phyloP scores from a whole-genome alignment of 176 grass and related monocot species.

The Phyllostachys edulis region DNA sequence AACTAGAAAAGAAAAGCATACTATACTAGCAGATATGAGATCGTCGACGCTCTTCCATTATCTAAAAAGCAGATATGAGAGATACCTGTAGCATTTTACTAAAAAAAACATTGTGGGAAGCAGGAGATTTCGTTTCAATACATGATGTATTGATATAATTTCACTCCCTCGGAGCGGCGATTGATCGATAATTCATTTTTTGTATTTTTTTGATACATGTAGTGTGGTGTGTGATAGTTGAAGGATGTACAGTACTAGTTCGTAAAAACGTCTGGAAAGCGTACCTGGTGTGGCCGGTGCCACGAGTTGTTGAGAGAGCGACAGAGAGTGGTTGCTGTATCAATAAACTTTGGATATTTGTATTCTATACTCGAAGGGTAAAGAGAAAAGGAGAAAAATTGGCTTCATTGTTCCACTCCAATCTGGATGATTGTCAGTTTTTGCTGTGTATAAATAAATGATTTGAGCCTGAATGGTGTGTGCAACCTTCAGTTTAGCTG shows the following conservation, averaged over 20 bases:
- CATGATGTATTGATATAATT: constrained; percentile 30
- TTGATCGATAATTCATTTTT: constrained; percentile 20
- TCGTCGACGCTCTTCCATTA: no score
- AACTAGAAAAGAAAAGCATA: constrained; percentile 14
- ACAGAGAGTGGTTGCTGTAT: constrained; percentile 9
- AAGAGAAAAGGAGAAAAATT: constrained; percentile 2
- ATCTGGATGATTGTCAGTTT: no score
- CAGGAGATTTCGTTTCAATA: constrained; percentile 24
- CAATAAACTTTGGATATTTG: constrained; percentile 17
- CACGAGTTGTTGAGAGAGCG: neutral
- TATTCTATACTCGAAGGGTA: constrained; percentile 36
- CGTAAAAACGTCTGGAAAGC: constrained; percentile 24
- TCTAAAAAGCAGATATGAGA: constrained; percentile 31
- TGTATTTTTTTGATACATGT: constrained; percentile 43
- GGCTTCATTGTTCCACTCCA: no score
- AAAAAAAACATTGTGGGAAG: neutral
- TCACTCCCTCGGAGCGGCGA: constrained; percentile 18
- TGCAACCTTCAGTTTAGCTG: no score
- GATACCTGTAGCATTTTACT: neutral
- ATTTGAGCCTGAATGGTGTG: no score
- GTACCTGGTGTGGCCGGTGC: neutral
- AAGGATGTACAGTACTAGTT: constrained; percentile 43
- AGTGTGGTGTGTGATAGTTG: constrained; percentile 42
- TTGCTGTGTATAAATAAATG: no score
- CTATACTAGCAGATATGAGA: no score